Percentiles rank a stretch among this genome's conserved stretches.
These are phyloP conservation scores for Purshia tridentata DNA, from an alignment of 306 rosid genomes.

Conservation along the genomic window DNA sequence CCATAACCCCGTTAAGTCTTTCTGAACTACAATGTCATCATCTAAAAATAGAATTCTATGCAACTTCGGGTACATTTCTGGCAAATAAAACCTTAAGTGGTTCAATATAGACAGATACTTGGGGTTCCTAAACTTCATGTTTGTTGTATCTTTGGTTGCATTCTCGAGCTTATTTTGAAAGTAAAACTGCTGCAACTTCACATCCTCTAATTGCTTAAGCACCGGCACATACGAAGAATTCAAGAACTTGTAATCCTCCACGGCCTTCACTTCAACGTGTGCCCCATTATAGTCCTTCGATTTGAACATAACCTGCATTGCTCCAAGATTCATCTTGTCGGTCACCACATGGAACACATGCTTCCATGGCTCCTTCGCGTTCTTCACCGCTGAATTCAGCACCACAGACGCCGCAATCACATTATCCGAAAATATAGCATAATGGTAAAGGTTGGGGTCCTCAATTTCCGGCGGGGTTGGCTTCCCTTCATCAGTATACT, in stretches of 20 bases:
- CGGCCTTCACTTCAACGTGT: constrained; percentile 76
- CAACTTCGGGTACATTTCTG: constrained; percentile 81
- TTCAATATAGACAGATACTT: constrained; percentile 76
- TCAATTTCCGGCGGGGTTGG: constrained; percentile 55
- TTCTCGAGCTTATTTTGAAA: constrained; percentile 85
- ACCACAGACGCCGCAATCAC: constrained; percentile 84
- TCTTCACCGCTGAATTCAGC: constrained; percentile 72
- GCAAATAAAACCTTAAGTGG: constrained; percentile 82
- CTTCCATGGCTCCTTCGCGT: constrained; percentile 81
- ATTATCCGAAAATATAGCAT: constrained; percentile 78
- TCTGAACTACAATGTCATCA: constrained; percentile 85
- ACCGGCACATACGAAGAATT: constrained; percentile 80
- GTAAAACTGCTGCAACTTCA: constrained; percentile 67
- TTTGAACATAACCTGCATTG: constrained; percentile 89
- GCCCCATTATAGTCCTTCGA: constrained; percentile 70
- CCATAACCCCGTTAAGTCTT: constrained; percentile 83
- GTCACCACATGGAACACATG: constrained; percentile 90
- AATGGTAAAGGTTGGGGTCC: constrained; percentile 75
- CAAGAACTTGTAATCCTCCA: constrained; percentile 80
- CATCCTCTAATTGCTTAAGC: constrained; percentile 72
- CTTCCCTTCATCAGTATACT: constrained; percentile 63
- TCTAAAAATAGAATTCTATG: constrained; percentile 72
- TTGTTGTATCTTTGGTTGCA: constrained; percentile 79
- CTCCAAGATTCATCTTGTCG: constrained; percentile 90
- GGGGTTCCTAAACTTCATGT: constrained; percentile 89